Evolutionary conservation across 1,139 yeast genomes (phyloP).

Genomic region (Geotrichum cucujoidarum): DNA sequence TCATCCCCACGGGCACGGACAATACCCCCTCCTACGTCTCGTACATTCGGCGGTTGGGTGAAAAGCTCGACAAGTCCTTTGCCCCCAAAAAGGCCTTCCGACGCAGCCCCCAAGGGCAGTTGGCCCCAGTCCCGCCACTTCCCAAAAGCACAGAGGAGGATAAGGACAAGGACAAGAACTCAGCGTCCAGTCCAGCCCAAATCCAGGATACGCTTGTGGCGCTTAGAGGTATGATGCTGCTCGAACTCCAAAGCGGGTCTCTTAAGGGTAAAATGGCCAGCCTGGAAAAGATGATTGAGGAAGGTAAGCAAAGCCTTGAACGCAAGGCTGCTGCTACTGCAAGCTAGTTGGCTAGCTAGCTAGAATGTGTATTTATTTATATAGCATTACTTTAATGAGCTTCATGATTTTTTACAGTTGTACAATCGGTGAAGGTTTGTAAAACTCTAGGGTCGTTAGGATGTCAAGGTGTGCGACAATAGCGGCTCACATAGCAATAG

Average conservation of each 20-base stretch:
- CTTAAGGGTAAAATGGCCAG: slow-evolving; percentile 4
- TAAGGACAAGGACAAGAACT: neutral
- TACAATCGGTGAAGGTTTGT: too few species aligned
- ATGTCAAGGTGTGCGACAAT: too few species aligned
- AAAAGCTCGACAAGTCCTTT: neutral
- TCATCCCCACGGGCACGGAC: slow-evolving; percentile 9
- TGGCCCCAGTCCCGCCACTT: neutral
- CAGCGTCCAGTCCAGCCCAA: neutral
- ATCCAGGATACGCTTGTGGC: slow-evolving; percentile 4
- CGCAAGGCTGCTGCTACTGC: neutral
- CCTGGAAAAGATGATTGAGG: slow-evolving; percentile 5
- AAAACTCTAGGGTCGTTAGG: too few species aligned
- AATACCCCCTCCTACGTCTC: slow-evolving; percentile 6
- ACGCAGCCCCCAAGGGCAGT: neutral
- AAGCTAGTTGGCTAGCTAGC: too few species aligned
- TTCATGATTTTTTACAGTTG: too few species aligned
- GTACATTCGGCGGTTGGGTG: neutral
- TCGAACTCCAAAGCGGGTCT: slow-evolving; percentile 11
- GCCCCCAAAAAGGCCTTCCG: neutral
- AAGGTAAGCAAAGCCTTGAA: slow-evolving; percentile 1
- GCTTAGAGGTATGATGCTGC: slow-evolving; percentile 5
- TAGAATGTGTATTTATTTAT: too few species aligned
- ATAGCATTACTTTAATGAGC: too few species aligned
- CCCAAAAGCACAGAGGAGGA: neutral
- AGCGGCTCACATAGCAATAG: too few species aligned